Evolutionary conservation across 2,329 filamentous ascomycete genomes (phyloP), one percentile per base, ranked within the genome.

Genomic region (Zymoseptoria crescenta): DNA sequence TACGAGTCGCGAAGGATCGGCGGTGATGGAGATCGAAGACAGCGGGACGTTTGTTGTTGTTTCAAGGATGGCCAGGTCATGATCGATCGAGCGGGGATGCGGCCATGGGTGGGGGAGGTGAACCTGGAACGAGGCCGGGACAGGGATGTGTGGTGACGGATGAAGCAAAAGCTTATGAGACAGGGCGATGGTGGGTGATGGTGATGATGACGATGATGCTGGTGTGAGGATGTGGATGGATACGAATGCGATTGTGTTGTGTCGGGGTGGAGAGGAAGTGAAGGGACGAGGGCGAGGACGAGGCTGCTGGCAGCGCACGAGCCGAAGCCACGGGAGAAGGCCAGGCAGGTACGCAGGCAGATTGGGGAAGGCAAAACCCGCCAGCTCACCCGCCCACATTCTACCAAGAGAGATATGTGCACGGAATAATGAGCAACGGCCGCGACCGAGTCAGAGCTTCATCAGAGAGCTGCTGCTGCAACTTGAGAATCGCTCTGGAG

Each of bases 21-120:
- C 52, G 56, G 49, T 29, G 52, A 29, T 52, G 55, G 19, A 16
- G 50, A 29, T 53, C 52, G 48, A 16, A 54, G 28, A 41, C 48
- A 58, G 60, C 56, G 57, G 55, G 57, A 60, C 56, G 60, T 59
- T 56, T 52, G 55, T 59, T 59, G 60, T 57, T 59, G 61, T 62
- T 60, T 62, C 61, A 62, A 52, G 56, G 54, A 13, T 13, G 35
- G 35, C 35, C 35, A 45, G 35, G 35, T 45, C 35, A 45, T 45
- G 35, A 45, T 45, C 35, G 30, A 58, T 53, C 62, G 60, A 60
- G 60, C 58, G 60, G 35, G 45, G 56, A 64, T 62, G 56, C 60
- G 49, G 52, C 54, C 60, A 45, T 56, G 60, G 57, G 57, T 55
- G 51, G 45, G 50, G 56, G 56, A 16, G 49, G 53, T 49, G 19